phyloP scores from a whole-genome alignment of 441 rosid genomes.

The Brassica balearica region DNA sequence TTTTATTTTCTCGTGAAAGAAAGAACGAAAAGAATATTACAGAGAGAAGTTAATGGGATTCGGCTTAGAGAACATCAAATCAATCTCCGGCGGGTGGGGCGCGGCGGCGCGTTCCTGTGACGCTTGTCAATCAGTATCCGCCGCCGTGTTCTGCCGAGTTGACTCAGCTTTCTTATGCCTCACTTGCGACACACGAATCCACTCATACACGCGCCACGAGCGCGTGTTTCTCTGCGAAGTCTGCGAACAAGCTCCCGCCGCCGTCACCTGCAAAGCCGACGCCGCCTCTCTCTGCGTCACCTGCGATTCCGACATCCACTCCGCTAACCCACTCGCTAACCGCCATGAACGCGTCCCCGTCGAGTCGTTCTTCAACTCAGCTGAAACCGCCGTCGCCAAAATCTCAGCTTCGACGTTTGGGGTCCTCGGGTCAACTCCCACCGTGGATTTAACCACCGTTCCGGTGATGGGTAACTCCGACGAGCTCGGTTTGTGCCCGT shows the following conservation, averaged over 20 bases:
- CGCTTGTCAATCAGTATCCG: conserved; percentile 55
- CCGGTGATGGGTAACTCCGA: conserved; percentile 35
- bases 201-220: conserved; percentile 52
- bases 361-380: conserved; percentile 54
- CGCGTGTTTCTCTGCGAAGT: conserved; percentile 69
- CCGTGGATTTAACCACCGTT: conserved; percentile 35
- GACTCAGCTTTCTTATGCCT: conserved; percentile 65
- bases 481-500: conserved; percentile 46
- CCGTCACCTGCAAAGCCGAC: conserved; percentile 78
- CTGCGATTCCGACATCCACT: conserved; percentile 72
- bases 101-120: conserved; percentile 60
- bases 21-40: neutral
- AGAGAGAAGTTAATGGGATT: conserved; percentile 48
- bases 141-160: conserved; percentile 59
- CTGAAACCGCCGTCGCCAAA: conserved; percentile 39
- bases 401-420: conserved; percentile 47
- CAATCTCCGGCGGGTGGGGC: conserved; percentile 56
- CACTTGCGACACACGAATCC: conserved; percentile 58
- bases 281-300: conserved; percentile 69
- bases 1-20: neutral
- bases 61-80: conserved; percentile 49
- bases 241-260: conserved; percentile 74
- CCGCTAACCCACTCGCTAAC: conserved; percentile 66
- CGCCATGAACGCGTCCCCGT: conserved; percentile 70
- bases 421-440: conserved; percentile 7